Evolutionary conservation across 1,139 yeast genomes (phyloP).

Genomic region (Suhomyces ambrosiae): DNA sequence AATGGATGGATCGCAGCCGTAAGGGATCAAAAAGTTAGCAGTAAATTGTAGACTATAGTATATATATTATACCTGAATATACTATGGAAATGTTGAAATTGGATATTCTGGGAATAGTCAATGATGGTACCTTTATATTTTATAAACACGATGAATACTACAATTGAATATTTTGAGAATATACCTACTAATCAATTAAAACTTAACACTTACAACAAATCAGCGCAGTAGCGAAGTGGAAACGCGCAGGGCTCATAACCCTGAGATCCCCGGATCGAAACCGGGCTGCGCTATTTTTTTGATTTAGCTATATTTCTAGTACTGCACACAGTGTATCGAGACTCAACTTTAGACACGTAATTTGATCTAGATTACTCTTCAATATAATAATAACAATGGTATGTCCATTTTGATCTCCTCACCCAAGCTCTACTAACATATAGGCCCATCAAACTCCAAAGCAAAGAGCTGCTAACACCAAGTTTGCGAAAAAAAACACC

Average conservation of each 20-base stretch:
- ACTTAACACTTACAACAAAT: conserved; percentile 3
- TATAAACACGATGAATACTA: too few species aligned
- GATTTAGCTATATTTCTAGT: background rate
- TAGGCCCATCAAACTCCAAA: conserved; percentile 71
- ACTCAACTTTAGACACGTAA: conserved; percentile 12
- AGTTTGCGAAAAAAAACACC: conserved; percentile 73
- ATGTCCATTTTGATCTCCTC: conserved; percentile 2
- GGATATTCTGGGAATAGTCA: too few species aligned
- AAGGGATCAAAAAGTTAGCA: too few species aligned
- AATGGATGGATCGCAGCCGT: too few species aligned
- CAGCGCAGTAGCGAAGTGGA: conserved; percentile 98
- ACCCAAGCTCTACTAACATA: conserved; percentile 11
- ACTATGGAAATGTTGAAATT: too few species aligned
- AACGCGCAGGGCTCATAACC: conserved; percentile 99
- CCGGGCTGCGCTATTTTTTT: conserved; percentile 85
- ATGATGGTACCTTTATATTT: too few species aligned
- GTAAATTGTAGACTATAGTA: too few species aligned
- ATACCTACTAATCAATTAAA: too few species aligned
- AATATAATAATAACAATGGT: conserved; percentile 9
- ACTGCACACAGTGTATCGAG: conserved; percentile 6
- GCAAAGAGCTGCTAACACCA: conserved; percentile 82
- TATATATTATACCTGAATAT: too few species aligned
- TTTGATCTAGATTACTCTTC: conserved; percentile 4
- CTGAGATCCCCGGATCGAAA: conserved; percentile 99
- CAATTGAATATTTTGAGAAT: too few species aligned